Percentiles rank a stretch among this genome's conserved stretches.
These are phyloP conservation scores for Cunninghamia lanceolata DNA, from an alignment of 75 land plant genomes.

Conservation along the genomic window DNA sequence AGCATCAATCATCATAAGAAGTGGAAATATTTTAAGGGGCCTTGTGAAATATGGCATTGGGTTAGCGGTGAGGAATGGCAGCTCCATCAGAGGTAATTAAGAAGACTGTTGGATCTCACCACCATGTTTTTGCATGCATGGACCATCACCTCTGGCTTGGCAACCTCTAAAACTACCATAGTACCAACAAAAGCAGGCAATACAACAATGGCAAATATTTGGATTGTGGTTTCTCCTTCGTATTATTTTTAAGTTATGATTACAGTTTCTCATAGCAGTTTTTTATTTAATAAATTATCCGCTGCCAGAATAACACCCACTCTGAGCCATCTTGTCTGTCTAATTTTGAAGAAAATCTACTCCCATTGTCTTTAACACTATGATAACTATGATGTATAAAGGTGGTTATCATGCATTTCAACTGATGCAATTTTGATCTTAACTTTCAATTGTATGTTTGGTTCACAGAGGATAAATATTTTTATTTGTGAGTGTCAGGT, in stretches of 20 bases:
- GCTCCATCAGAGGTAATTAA: neutral
- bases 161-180: neutral
- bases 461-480: neutral
- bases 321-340: neutral
- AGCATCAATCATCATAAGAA: neutral
- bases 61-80: neutral
- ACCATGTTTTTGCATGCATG: neutral
- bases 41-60: no score
- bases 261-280: neutral
- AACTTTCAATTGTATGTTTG: neutral
- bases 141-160: neutral
- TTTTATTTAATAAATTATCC: neutral
- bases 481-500: neutral
- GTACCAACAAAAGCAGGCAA: neutral
- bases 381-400: neutral
- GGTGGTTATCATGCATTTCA: no score
- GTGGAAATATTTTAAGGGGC: no score
- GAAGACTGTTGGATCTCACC: neutral
- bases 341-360: neutral
- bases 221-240: neutral
- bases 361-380: neutral
- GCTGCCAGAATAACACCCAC: neutral
- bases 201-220: neutral
- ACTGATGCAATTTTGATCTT: neutral
- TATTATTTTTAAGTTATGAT: neutral